Evolutionary conservation across 2,329 filamentous ascomycete species (phyloP).

Genomic region (Knoxdaviesia proteae): DNA sequence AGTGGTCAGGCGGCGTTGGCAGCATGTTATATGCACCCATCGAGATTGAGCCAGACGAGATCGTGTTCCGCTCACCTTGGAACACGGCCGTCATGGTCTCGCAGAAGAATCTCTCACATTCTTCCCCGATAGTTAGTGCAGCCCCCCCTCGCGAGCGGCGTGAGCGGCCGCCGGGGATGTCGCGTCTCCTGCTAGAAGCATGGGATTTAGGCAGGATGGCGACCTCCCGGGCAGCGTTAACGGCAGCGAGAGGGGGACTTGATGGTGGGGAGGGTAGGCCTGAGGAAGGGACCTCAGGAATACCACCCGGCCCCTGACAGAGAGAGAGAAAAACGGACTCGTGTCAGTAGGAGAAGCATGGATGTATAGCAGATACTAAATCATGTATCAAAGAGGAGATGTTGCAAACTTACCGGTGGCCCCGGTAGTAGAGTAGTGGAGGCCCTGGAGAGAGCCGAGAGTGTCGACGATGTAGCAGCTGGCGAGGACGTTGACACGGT

Average conservation of each 20-base stretch:
- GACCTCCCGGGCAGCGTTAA: conserved; percentile 47
- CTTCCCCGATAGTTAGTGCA: conserved; percentile 90
- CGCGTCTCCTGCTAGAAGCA: conserved; percentile 15
- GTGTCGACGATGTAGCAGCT: conserved; percentile 75
- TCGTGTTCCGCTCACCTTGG: conserved; percentile 79
- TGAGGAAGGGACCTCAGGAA: conserved; percentile 78
- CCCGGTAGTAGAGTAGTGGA: conserved; percentile 92
- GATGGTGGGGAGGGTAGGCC: conserved; percentile 65
- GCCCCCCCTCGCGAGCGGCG: conserved; percentile 61
- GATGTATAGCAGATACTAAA: too few relatives aligned
- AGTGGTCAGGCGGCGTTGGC: conserved; percentile 32
- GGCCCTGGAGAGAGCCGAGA: conserved; percentile 52
- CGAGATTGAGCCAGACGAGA: conserved; percentile 63
- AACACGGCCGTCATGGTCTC: conserved; percentile 86
- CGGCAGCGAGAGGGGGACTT: conserved; percentile 75
- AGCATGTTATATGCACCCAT: conserved; percentile 44
- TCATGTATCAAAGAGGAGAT: conserved; percentile 1
- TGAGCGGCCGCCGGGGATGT: conserved; percentile 17
- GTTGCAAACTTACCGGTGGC: conserved; percentile 40
- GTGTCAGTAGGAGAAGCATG: background rate
- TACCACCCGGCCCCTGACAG: conserved; percentile 63
- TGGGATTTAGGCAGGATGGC: conserved; percentile 36
- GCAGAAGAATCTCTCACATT: conserved; percentile 99
- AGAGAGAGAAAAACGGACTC: conserved; percentile 6
- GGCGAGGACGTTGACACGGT: conserved; percentile 60